Evolutionary conservation across 352 stramenopile species (phyloP).

Genomic region (Phytophthora nicotianae): DNA sequence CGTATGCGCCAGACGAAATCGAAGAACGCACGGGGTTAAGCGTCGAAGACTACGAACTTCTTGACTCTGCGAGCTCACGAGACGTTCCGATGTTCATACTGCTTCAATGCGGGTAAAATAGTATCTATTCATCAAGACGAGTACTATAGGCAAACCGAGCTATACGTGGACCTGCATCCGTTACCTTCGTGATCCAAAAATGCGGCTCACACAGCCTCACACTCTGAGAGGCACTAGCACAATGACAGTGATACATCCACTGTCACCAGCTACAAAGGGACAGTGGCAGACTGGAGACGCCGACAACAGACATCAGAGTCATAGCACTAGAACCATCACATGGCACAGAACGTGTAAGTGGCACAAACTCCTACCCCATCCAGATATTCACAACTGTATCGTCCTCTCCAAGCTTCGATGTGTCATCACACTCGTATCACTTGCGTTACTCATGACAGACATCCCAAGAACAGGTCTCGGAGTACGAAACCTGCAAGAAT

Average conservation of each 20-base stretch:
- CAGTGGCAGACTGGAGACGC: no score
- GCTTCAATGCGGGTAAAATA: conserved; percentile 24
- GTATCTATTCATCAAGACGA: neutral
- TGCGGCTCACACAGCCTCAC: neutral
- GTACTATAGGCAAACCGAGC: neutral
- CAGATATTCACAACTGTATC: conserved; percentile 38
- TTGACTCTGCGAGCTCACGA: conserved; percentile 29
- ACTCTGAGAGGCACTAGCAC: neutral
- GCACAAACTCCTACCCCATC: conserved; percentile 19
- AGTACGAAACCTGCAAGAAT: conserved; percentile 26
- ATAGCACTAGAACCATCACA: conserved; percentile 2
- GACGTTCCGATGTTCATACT: conserved; percentile 27
- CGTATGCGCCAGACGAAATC: conserved; percentile 35
- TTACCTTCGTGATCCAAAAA: neutral
- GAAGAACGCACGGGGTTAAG: conserved; percentile 31
- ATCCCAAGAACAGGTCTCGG: conserved; percentile 57
- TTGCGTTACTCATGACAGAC: conserved; percentile 49
- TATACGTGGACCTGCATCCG: conserved; percentile 9
- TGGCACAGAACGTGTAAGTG: conserved; percentile 3
- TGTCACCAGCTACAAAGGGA: neutral
- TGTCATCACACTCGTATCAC: conserved; percentile 42
- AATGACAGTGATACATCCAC: conserved; percentile 13
- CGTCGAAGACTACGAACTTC: conserved; percentile 21
- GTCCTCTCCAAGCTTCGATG: conserved; percentile 38
- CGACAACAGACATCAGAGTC: neutral